Evolutionary conservation across 2,329 filamentous ascomycete genomes (phyloP), one percentile per base, ranked within the genome.

Genomic region (Aureobasidium lini): DNA sequence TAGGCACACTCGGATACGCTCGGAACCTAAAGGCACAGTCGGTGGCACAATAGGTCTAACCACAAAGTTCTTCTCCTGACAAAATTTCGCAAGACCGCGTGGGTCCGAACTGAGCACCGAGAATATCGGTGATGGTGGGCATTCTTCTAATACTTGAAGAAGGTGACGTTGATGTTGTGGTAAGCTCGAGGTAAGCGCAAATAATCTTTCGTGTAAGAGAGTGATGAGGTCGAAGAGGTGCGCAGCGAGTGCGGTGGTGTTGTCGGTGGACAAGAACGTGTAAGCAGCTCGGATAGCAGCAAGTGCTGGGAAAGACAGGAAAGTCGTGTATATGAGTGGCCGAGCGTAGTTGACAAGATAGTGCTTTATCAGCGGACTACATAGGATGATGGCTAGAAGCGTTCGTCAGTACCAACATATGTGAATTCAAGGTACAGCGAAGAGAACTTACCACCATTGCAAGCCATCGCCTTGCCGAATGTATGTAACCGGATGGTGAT

Each of bases 271-370:
- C n/a, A 89, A 72, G 34, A 84, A 78, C 7, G 79, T 75, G 66
- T 86, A 88, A 0, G 79, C 77, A 0, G 81, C 76, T 43, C 77
- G 74, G 56, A 88, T 84, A 13, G 80, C 79, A 0, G 81, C 81
- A 1, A 88, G 76, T 1, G 80, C 77, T 0, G 85, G 81, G 42
- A 83, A 83, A 0, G 83, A 79, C 73, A 88, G 79, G 32, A 86
- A 85, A 0, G 87, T 90, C 0, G 87, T 89, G 69, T 89, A 91
- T 58, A 90, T 89, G 43, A 90, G 73, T 1, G 81, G 84, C n/a
- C 87, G 81, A 0, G 87, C 86, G 66, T 90, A 90, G 67, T 91
- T 90, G 70, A 90, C 81, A 54, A 90, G 76, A 63, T 89, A 90
- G 1, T 81, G 73, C 28, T 85, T 76, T 0, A 84, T 81, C 0